Conservation (phyloP, 2,329 filamentous ascomycete species). For the Sporothrix phasma region DNA sequence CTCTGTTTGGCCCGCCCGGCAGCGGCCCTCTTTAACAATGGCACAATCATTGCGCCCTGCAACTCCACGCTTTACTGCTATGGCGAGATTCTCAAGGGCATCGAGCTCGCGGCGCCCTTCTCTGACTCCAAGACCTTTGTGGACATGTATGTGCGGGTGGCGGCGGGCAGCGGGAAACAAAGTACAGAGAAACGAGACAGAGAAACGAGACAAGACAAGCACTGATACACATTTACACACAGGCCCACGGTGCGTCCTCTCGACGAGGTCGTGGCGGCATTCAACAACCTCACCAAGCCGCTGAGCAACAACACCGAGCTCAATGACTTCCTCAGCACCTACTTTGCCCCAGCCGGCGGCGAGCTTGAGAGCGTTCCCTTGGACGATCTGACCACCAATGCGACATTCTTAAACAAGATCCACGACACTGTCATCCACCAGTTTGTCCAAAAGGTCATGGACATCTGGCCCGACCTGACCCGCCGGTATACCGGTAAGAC, state of each 20-base stretch:
- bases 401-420: conserved; percentile 48
- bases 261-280: conserved; percentile 51
- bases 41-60: conserved; percentile 52
- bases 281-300: conserved; percentile 48
- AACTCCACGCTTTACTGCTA: conserved; percentile 59
- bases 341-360: conserved; percentile 54
- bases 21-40: conserved; percentile 47
- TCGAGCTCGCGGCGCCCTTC: conserved; percentile 55
- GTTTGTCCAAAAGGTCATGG: conserved; percentile 54
- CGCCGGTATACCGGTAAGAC: conserved; percentile 43
- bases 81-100: conserved; percentile 50
- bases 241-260: conserved; percentile 52
- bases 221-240: background rate
- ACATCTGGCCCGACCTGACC: conserved; percentile 60
- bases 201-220: background rate
- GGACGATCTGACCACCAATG: conserved; percentile 43
- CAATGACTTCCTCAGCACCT: conserved; percentile 48
- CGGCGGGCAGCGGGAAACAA: too few species aligned
- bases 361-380: conserved; percentile 47
- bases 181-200: background rate
- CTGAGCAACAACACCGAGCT: conserved; percentile 54
- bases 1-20: conserved; percentile 21
- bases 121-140: conserved; percentile 62
- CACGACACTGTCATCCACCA: conserved; percentile 48
- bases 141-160: conserved; percentile 53